These are phyloP conservation scores for Tremella mesenterica DNA, from an alignment of 768 basidiomycete genomes.

Conservation along the genomic window DNA sequence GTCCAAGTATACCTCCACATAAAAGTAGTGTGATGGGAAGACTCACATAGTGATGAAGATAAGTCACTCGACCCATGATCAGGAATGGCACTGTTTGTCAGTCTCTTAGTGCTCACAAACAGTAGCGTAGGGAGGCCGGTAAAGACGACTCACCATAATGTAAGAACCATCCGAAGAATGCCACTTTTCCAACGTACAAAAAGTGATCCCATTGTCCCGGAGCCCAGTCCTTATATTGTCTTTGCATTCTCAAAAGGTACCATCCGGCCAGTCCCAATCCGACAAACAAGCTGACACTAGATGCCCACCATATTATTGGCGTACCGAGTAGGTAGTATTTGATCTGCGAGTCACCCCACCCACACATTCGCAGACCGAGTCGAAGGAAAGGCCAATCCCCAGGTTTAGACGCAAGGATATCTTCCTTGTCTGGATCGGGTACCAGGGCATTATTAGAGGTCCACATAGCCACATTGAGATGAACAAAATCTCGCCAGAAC, in stretches of 20 bases:
- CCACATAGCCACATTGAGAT: constrained; percentile 99
- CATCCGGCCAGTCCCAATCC: constrained; percentile 49
- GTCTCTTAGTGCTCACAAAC: not conserved
- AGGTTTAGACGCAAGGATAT: constrained; percentile 87
- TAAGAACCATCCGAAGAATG: constrained; percentile 81
- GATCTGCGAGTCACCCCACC: constrained; percentile 75
- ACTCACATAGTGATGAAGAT: constrained; percentile 89
- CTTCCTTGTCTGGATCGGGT: constrained; percentile 96
- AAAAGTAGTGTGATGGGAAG: not conserved
- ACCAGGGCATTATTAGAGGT: constrained; percentile 97
- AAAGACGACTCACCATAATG: constrained; percentile 62
- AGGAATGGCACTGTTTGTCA: constrained; percentile 71
- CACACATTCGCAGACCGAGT: constrained; percentile 91
- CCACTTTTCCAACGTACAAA: constrained; percentile 82
- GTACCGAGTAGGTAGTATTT: constrained; percentile 93
- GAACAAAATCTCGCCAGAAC: constrained; percentile 95
- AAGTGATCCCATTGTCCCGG: constrained; percentile 89
- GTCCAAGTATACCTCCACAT: no score
- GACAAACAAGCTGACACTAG: constrained; percentile 54
- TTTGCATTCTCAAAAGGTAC: constrained; percentile 73
- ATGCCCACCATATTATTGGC: constrained; percentile 87
- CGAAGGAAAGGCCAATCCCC: constrained; percentile 88
- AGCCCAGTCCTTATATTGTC: constrained; percentile 86
- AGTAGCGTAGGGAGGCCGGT: not conserved
- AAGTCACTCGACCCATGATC: constrained; percentile 90